Evolutionary conservation across 768 basidiomycete genomes (phyloP).

Genomic region (Crassisporium funariophilum): DNA sequence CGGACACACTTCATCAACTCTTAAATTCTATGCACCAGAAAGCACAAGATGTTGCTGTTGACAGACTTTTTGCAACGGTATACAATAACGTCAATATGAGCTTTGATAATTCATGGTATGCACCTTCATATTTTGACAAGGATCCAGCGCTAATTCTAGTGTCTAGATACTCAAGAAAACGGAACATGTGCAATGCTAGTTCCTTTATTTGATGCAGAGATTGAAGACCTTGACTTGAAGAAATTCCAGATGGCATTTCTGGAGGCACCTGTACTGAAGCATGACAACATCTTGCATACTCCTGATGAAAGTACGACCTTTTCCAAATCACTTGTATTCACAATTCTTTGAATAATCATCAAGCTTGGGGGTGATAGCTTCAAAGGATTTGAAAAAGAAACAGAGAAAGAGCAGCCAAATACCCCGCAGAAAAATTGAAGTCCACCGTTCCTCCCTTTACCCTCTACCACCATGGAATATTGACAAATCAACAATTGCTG

Average conservation of each 20-base stretch:
- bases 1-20: constrained; percentile 24
- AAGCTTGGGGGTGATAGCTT: constrained; percentile 32
- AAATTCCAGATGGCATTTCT: constrained; percentile 15
- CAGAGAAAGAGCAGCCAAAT: constrained; percentile 16
- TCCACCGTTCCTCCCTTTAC: constrained; percentile 29
- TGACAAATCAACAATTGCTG: constrained; percentile 35
- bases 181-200: constrained; percentile 38
- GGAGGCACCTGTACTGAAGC: constrained; percentile 22
- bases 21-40: constrained; percentile 21
- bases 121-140: constrained; percentile 25
- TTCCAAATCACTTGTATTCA: constrained; percentile 19
- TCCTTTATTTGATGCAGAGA: constrained; percentile 25
- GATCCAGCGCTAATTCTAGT: neutral
- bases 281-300: constrained; percentile 31
- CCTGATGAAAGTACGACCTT: constrained; percentile 18
- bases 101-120: constrained; percentile 25
- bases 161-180: constrained; percentile 34
- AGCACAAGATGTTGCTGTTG: constrained; percentile 22
- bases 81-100: constrained; percentile 44
- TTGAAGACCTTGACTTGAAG: constrained; percentile 14
- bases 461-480: constrained; percentile 37
- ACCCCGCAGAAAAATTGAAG: constrained; percentile 26
- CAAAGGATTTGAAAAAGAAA: constrained; percentile 20
- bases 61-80: constrained; percentile 16
- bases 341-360: constrained; percentile 33